Percentiles rank a stretch among this genome's conserved stretches.
phyloP scores from a whole-genome alignment of 495 filamentous ascomycete species.

The Trichoderma reesei region DNA sequence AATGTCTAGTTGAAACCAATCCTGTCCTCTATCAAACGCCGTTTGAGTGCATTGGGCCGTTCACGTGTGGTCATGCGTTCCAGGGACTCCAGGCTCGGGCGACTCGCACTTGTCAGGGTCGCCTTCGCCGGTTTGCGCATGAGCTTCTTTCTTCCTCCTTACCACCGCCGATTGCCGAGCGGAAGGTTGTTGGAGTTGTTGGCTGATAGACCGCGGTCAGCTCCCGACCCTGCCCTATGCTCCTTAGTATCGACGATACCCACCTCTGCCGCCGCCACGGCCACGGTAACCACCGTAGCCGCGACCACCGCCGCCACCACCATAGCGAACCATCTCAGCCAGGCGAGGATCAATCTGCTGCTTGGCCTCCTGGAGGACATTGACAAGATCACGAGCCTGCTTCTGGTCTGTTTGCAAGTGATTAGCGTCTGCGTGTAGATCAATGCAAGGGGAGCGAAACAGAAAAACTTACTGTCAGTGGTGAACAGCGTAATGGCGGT shows the following conservation, averaged over 20 bases:
- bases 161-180: slow-evolving; percentile 40
- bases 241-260: slow-evolving; percentile 17
- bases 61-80: slow-evolving; percentile 5
- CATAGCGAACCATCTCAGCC: slow-evolving; percentile 88
- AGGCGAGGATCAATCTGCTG: slow-evolving; percentile 96
- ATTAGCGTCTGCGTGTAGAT: slow-evolving; percentile 27
- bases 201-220: slow-evolving; percentile 16
- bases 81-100: neutral
- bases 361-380: slow-evolving; percentile 89
- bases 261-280: slow-evolving; percentile 56
- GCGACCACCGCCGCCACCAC: slow-evolving; percentile 74
- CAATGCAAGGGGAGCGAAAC: neutral
- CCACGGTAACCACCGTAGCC: slow-evolving; percentile 56
- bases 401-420: slow-evolving; percentile 61
- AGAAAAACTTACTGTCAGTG: slow-evolving; percentile 76
- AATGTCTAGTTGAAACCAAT: slow-evolving; percentile 9
- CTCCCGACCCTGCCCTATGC: slow-evolving; percentile 13
- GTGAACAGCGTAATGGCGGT: slow-evolving; percentile 96
- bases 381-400: slow-evolving; percentile 90
- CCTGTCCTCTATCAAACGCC: slow-evolving; percentile 9
- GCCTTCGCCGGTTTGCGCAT: neutral
- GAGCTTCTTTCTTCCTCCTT: slow-evolving; percentile 12
- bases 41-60: slow-evolving; percentile 8
- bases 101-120: neutral
- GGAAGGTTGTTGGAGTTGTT: slow-evolving; percentile 38